Percentiles rank a stretch among this genome's conserved stretches.
Conservation (phyloP, 164 flowering plant species). For the Piper betle region DNA sequence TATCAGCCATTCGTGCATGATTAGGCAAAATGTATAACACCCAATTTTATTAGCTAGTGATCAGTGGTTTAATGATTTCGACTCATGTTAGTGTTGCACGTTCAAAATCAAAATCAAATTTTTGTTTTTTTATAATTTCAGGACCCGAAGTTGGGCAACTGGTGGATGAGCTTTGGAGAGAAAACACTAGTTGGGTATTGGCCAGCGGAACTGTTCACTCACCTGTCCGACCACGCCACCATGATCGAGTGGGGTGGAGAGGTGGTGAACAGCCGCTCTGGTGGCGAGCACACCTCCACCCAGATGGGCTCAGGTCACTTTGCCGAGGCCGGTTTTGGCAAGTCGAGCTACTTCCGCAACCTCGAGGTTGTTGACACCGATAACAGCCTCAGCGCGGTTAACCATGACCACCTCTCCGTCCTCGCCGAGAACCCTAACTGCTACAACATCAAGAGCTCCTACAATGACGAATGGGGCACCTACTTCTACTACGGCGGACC, state of each 20-base stretch:
- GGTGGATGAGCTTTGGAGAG: constrained; percentile 80
- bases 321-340: constrained; percentile 74
- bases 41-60: too few species aligned
- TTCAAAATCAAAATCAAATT: too few species aligned
- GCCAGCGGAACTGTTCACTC: constrained; percentile 69
- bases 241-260: constrained; percentile 89
- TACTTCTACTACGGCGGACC: constrained; percentile 98
- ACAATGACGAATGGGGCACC: constrained; percentile 70
- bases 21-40: too few species aligned
- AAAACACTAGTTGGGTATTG: constrained; percentile 59
- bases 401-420: constrained; percentile 41
- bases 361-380: constrained; percentile 81
- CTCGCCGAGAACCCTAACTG: constrained; percentile 89
- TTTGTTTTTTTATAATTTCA: too few species aligned
- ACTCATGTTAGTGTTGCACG: too few species aligned
- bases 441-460: constrained; percentile 67
- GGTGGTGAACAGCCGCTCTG: constrained; percentile 49
- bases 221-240: constrained; percentile 51
- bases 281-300: constrained; percentile 54
- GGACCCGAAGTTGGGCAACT: constrained; percentile 68
- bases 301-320: constrained; percentile 78
- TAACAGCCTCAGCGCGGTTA: constrained; percentile 67
- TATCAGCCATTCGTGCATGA: too few species aligned
- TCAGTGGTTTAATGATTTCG: too few species aligned
- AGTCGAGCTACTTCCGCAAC: constrained; percentile 83